A percentile compares a stretch with the other conserved stretches of the same genome.
Conservation (phyloP, 2,329 filamentous ascomycete species). For the Purpureocillium lavendulum region DNA sequence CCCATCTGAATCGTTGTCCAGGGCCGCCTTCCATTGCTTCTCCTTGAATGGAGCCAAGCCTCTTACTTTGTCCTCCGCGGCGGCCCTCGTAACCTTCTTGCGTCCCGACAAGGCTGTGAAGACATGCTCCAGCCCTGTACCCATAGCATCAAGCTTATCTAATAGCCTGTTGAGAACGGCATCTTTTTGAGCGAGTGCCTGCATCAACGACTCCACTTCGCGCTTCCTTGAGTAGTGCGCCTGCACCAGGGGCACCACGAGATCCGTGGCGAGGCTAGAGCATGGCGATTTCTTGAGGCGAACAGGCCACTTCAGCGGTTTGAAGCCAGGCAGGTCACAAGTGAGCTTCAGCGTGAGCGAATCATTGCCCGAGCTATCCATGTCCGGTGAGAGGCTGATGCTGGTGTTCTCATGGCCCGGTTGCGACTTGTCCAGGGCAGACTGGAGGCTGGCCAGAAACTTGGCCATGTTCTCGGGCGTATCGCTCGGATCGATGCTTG, state of each 20-base stretch:
- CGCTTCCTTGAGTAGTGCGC: constrained; percentile 29
- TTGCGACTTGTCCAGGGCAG: constrained; percentile 39
- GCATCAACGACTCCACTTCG: constrained; percentile 34
- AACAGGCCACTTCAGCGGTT: constrained; percentile 58
- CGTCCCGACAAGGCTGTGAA: constrained; percentile 43
- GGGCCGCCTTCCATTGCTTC: constrained; percentile 26
- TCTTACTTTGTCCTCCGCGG: constrained; percentile 39
- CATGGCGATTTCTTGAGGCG: constrained; percentile 38
- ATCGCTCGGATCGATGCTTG: constrained; percentile 66
- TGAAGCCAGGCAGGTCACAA: constrained; percentile 55
- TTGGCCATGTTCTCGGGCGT: constrained; percentile 58
- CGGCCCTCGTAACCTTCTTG: constrained; percentile 33
- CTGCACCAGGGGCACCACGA: constrained; percentile 44
- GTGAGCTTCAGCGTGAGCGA: constrained; percentile 45
- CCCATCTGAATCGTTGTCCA: constrained; percentile 12
- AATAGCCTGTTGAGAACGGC: constrained; percentile 38
- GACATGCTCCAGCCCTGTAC: constrained; percentile 42
- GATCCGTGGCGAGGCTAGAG: constrained; percentile 33
- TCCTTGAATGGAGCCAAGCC: constrained; percentile 42
- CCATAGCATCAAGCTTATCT: constrained; percentile 45
- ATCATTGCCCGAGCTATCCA: constrained; percentile 17
- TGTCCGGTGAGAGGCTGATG: constrained; percentile 30
- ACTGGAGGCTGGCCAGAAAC: constrained; percentile 55
- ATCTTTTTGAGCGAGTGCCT: constrained; percentile 41
- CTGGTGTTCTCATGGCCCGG: constrained; percentile 34